Evolutionary conservation across 768 basidiomycete genomes (phyloP), one percentile per base, ranked within the genome.

Genomic region (Lanmaoa pseudosensibilis): DNA sequence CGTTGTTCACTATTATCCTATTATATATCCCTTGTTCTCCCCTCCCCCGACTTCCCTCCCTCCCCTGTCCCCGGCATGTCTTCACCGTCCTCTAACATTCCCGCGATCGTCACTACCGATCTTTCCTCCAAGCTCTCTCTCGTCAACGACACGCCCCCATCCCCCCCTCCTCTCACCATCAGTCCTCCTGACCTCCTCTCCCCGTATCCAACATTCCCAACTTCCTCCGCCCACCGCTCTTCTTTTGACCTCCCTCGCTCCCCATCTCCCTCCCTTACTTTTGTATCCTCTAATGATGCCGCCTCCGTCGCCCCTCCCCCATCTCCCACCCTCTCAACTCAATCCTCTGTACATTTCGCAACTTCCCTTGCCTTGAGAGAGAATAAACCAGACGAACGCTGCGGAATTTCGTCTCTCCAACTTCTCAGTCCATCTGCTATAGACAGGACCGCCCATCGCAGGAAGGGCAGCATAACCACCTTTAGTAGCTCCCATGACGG

Each of bases 271-370:
- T 66, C 71, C 16, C 63, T 71, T 0, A 69, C 69, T 0, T 62
- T 60, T 4, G 69, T 77, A 2, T 74, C 75, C 8, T 77, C 74
- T 0, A 75, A 79, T n/a, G 80, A 80, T 44, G 76, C 73, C 37
- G 73, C 74, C 23, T 79, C 71, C 1, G 65, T 70, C 9, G 55
- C 57, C 10, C 69, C 72, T 1, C 90, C 90, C 0, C 89, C 90
- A 0, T 92, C 90, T 0, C 91, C 90, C 1, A 91, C 90, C 0
- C 77, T 90, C 11, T 90, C 91, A 0, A 81, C 78, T 3, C 79
- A 77, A 16, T 88, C 87, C 3, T 83, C 83, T 0, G 78, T 82
- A 0, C 81, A 84, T 34, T 90, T 87, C 56, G 71, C 69, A 1
- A 80, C 82, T 4, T 75, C 84, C 8, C 73, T 83, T 4, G 78